These are phyloP conservation scores for Melaleuca alternifolia DNA, from an alignment of 345 rosid genomes.

Conservation along the genomic window DNA sequence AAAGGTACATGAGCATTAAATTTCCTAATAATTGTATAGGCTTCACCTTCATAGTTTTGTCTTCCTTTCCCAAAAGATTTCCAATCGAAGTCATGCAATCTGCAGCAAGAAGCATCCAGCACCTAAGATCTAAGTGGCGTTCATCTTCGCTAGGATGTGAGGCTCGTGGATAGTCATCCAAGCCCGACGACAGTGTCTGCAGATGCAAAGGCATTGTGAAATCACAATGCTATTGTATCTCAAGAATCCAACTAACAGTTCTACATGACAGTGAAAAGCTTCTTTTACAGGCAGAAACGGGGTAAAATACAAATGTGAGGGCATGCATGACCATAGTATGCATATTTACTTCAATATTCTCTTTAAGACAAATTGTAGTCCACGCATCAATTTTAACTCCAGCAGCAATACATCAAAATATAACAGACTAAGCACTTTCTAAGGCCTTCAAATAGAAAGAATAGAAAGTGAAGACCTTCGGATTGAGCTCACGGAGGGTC, in stretches of 20 bases:
- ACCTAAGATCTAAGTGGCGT: slow-evolving; percentile 87
- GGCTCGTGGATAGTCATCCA: slow-evolving; percentile 95
- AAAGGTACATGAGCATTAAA: neutral
- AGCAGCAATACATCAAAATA: neutral
- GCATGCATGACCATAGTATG: neutral
- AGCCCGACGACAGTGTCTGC: slow-evolving; percentile 71
- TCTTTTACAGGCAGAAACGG: neutral
- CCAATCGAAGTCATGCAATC: slow-evolving; percentile 70
- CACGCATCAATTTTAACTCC: neutral
- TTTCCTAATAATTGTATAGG: neutral
- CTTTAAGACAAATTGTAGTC: neutral
- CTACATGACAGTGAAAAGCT: neutral
- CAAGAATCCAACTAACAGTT: neutral
- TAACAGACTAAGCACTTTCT: neutral
- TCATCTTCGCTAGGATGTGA: slow-evolving; percentile 89
- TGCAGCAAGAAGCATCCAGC: slow-evolving; percentile 96
- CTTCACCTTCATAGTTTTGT: slow-evolving; percentile 30
- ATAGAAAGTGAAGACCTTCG: slow-evolving; percentile 42
- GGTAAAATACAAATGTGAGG: neutral
- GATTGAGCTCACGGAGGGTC: slow-evolving; percentile 59
- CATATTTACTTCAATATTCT: neutral
- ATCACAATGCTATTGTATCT: neutral
- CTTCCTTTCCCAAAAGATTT: slow-evolving; percentile 29
- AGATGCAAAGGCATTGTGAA: slow-evolving; percentile 12
- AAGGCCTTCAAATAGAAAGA: neutral